A percentile compares a stretch with the other conserved stretches of the same genome.
phyloP scores from a whole-genome alignment of 371 early-diverging fungal genomes.

The Mucor irregularis region DNA sequence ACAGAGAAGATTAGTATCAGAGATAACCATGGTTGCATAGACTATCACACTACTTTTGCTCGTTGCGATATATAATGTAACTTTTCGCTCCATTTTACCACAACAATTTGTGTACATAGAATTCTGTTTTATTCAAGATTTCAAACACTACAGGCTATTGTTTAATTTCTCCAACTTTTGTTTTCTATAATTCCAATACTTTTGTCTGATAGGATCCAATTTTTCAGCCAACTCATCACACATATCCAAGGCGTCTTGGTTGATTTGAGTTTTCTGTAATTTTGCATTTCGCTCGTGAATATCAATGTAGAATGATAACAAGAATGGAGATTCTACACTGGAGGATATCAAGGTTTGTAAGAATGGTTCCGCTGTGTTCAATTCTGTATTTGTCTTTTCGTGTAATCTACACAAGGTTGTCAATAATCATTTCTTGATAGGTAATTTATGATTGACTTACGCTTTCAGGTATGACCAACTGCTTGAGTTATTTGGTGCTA shows the following conservation, averaged over 20 bases:
- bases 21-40: too few species aligned
- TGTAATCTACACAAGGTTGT: conserved; percentile 50
- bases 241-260: conserved; percentile 49
- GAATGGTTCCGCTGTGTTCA: conserved; percentile 45
- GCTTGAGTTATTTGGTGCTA: conserved; percentile 88
- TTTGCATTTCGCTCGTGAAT: conserved; percentile 65
- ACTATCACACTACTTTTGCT: too few species aligned
- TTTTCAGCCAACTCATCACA: conserved; percentile 62
- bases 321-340: conserved; percentile 56
- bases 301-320: conserved; percentile 65
- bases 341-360: conserved; percentile 41
- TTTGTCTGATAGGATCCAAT: conserved; percentile 66
- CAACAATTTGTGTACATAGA: too few species aligned
- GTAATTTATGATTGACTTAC: conserved; percentile 49
- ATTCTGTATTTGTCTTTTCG: conserved; percentile 38
- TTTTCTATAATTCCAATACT: conserved; percentile 78
- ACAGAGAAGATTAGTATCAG: too few species aligned
- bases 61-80: too few species aligned
- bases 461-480: conserved; percentile 86
- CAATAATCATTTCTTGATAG: too few species aligned
- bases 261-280: conserved; percentile 22
- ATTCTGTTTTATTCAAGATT: too few species aligned
- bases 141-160: too few species aligned
- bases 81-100: too few species aligned
- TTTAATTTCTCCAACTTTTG: conserved; percentile 30